Conservation (phyloP, 1,139 yeast genomes). For the Taphrina confusa region DNA sequence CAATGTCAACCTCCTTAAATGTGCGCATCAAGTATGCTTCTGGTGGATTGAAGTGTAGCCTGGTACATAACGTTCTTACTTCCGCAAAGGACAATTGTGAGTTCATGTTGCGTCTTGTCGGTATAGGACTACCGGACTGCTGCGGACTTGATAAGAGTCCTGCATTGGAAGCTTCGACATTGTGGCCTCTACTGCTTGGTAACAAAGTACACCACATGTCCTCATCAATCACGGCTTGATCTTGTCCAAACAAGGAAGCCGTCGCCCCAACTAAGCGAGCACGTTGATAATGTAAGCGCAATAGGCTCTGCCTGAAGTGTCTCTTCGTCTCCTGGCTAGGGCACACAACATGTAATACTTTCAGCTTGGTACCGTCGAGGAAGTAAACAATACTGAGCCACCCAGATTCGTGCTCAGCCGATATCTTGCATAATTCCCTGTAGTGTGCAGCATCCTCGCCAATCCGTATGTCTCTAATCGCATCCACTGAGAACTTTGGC, state of each 20-base stretch:
- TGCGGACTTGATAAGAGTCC: too few species aligned
- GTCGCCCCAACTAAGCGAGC: constrained; percentile 52
- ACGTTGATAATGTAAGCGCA: constrained; percentile 53
- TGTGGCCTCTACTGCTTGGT: not conserved
- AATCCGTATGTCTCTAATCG: constrained; percentile 65
- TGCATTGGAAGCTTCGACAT: constrained; percentile 42
- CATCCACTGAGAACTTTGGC: constrained; percentile 52
- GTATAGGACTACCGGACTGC: not conserved
- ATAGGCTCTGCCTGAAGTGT: constrained; percentile 54
- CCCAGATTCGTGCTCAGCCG: constrained; percentile 61
- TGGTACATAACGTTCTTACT: constrained; percentile 62
- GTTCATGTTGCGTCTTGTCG: not conserved
- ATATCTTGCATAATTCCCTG: constrained; percentile 76
- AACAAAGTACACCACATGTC: constrained; percentile 19
- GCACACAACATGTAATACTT: constrained; percentile 75
- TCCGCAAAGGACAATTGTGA: constrained; percentile 61
- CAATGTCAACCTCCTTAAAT: constrained; percentile 56
- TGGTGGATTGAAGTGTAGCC: constrained; percentile 69
- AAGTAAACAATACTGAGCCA: constrained; percentile 82
- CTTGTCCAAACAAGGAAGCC: constrained; percentile 42
- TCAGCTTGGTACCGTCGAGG: constrained; percentile 54
- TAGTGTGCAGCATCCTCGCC: constrained; percentile 76
- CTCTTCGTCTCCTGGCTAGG: constrained; percentile 63
- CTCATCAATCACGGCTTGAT: constrained; percentile 1
- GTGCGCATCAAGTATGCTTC: constrained; percentile 48